Evolutionary conservation across 2,329 filamentous ascomycete species (phyloP).

Genomic region (Pseudohalonectria lignicola): DNA sequence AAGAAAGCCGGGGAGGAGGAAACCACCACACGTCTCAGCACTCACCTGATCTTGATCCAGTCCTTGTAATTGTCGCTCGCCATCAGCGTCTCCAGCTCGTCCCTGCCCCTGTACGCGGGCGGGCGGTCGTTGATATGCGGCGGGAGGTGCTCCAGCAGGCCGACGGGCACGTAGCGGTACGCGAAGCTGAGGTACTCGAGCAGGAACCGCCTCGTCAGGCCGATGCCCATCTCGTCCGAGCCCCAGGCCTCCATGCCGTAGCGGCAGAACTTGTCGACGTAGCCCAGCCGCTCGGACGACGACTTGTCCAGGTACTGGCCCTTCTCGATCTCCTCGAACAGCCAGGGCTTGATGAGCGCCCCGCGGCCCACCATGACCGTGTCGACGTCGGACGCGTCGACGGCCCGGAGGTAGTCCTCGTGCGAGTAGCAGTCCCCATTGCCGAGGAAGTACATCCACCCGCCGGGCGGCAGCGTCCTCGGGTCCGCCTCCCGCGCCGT

Average conservation of each 20-base stretch:
- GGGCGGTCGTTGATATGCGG: constrained; percentile 83
- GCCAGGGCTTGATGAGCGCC: constrained; percentile 93
- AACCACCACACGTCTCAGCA: too few relatives aligned
- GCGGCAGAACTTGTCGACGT: constrained; percentile 80
- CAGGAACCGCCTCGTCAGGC: constrained; percentile 81
- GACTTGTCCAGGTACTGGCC: constrained; percentile 95
- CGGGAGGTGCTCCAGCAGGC: constrained; percentile 77
- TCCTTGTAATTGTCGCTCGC: constrained; percentile 87
- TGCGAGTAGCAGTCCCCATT: constrained; percentile 97
- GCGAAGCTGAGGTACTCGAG: constrained; percentile 94
- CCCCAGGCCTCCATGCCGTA: constrained; percentile 94
- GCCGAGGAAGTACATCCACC: constrained; percentile 77
- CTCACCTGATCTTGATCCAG: constrained; percentile 96
- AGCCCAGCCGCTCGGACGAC: constrained; percentile 70
- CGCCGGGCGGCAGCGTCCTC: constrained; percentile 56
- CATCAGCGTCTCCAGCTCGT: constrained; percentile 90
- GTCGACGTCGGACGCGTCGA: constrained; percentile 72
- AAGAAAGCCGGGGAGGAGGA: not conserved
- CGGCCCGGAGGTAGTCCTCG: constrained; percentile 69
- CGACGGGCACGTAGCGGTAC: constrained; percentile 82
- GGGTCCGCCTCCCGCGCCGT: constrained; percentile 69
- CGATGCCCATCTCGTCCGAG: constrained; percentile 86
- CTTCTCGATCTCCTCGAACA: constrained; percentile 90
- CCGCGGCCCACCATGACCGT: constrained; percentile 96
- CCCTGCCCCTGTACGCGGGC: constrained; percentile 69